Percentiles rank a stretch among this genome's conserved stretches.
phyloP scores from a whole-genome alignment of 495 filamentous ascomycete species.

The Penicillium simplicissimum region DNA sequence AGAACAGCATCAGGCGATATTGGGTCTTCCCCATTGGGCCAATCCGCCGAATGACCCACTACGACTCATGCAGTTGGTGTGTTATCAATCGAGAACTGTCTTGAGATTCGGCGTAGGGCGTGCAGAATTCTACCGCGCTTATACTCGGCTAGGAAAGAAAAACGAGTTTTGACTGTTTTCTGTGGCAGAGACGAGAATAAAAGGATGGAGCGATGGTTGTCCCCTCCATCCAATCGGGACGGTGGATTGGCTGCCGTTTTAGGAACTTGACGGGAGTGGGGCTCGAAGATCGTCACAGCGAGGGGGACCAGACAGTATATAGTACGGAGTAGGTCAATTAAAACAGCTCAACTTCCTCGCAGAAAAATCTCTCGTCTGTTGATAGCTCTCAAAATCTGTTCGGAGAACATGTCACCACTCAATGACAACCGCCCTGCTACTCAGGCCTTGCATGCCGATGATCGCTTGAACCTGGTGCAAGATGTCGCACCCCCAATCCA shows the following conservation, averaged over 20 bases:
- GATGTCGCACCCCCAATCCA: constrained; percentile 83
- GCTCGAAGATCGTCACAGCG: background rate
- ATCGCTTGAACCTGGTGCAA: constrained; percentile 62
- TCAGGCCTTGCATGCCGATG: constrained; percentile 69
- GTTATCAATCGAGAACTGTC: background rate
- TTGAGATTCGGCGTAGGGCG: background rate
- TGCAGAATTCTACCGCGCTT: background rate
- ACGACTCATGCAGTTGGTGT: background rate
- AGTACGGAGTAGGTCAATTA: background rate
- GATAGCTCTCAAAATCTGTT: background rate
- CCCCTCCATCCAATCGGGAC: constrained; percentile 6
- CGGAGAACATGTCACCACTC: constrained; percentile 16
- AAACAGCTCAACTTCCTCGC: background rate
- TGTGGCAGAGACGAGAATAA: background rate
- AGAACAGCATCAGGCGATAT: background rate
- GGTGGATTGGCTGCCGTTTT: constrained; percentile 12
- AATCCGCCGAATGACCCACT: background rate
- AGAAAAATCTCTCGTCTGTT: background rate
- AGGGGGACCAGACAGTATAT: background rate
- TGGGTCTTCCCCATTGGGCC: background rate
- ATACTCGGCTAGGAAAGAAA: background rate
- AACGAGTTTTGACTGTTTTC: background rate
- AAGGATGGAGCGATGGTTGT: background rate
- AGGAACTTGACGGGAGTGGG: constrained; percentile 34
- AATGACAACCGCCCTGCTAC: constrained; percentile 22